These are phyloP conservation scores for Paratinospora sagittata DNA, from an alignment of 164 flowering plant species.

Conservation along the genomic window DNA sequence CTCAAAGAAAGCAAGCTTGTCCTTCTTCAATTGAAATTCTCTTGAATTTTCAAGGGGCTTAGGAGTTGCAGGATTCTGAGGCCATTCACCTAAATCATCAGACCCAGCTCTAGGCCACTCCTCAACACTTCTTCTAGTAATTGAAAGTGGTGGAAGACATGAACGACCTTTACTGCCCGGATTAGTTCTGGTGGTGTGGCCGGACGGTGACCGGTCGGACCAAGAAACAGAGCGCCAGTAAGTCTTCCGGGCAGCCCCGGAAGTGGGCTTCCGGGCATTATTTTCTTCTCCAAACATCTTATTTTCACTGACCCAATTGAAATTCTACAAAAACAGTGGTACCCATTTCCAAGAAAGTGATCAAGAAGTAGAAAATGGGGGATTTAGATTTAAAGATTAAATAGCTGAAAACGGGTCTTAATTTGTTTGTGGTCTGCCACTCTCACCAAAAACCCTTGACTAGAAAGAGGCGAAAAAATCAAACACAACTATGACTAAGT, in stretches of 20 bases:
- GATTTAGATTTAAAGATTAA: constrained; percentile 14
- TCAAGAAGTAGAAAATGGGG: constrained; percentile 9
- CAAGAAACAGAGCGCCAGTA: constrained; percentile 66
- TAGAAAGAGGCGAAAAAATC: constrained; percentile 27
- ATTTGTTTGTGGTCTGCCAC: background rate
- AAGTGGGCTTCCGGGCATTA: constrained; percentile 16
- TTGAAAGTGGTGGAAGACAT: constrained; percentile 58
- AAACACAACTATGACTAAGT: constrained; percentile 27
- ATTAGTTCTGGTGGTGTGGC: constrained; percentile 33
- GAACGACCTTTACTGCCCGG: constrained; percentile 31
- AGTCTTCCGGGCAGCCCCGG: constrained; percentile 30
- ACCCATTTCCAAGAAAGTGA: constrained; percentile 35
- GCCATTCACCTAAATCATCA: constrained; percentile 78
- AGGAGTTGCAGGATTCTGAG: constrained; percentile 47
- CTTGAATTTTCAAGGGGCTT: constrained; percentile 16
- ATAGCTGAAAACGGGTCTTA: constrained; percentile 12
- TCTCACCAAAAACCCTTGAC: constrained; percentile 44
- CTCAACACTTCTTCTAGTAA: constrained; percentile 38
- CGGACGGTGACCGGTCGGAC: constrained; percentile 56
- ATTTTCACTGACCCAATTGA: constrained; percentile 2
- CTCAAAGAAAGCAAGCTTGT: constrained; percentile 71
- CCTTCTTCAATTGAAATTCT: constrained; percentile 54
- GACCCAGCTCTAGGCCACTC: constrained; percentile 79
- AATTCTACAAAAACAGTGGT: constrained; percentile 14
- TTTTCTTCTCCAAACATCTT: constrained; percentile 44